Evolutionary conservation across 2,329 filamentous ascomycete species (phyloP).

Genomic region (Neopestalotiopsis sp.): DNA sequence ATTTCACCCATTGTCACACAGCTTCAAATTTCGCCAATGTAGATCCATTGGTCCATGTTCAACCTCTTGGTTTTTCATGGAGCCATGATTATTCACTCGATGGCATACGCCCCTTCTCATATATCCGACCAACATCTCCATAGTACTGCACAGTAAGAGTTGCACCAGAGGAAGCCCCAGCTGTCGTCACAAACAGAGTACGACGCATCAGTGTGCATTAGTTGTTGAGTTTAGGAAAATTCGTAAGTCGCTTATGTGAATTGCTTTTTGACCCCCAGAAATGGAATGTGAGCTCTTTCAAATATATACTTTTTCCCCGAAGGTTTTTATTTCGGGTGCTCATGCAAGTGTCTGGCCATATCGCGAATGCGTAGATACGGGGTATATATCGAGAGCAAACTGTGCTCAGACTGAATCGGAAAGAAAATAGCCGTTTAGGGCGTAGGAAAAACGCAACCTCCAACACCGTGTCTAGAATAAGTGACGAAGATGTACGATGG

Average conservation of each 20-base stretch:
- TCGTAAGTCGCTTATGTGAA: conserved; percentile 4
- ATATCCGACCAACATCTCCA: background rate
- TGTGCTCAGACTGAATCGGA: background rate
- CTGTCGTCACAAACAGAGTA: background rate
- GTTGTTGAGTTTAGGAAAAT: conserved; percentile 10
- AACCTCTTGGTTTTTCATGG: background rate
- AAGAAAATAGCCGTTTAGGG: background rate
- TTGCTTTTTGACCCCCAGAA: conserved; percentile 8
- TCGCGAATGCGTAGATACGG: background rate
- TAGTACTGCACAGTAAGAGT: background rate
- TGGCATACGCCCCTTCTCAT: background rate
- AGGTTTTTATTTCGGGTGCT: background rate
- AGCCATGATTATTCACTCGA: background rate
- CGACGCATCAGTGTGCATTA: background rate
- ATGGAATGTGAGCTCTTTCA: too few relatives aligned
- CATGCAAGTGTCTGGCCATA: background rate
- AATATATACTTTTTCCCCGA: conserved; percentile 9
- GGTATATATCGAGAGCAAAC: background rate
- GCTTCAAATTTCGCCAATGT: background rate
- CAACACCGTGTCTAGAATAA: conserved; percentile 8
- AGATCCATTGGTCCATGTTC: conserved; percentile 3
- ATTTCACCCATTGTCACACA: background rate
- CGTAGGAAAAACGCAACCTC: background rate
- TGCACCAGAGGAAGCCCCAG: background rate
- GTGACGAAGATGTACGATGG: conserved; percentile 5